These are phyloP conservation scores for Dactylellina parvicollis DNA, from an alignment of 2,329 filamentous ascomycete genomes.

Conservation along the genomic window DNA sequence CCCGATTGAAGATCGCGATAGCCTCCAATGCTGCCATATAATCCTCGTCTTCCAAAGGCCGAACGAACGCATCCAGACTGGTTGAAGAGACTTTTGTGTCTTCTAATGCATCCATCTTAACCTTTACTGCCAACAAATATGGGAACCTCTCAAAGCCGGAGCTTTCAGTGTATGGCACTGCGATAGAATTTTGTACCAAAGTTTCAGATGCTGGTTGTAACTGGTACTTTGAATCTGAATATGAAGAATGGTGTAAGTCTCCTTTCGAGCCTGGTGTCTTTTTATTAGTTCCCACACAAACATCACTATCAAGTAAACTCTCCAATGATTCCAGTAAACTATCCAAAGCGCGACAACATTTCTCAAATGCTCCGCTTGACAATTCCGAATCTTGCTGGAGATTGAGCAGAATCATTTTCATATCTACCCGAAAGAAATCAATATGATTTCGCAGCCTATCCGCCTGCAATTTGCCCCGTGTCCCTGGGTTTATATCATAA, in stretches of 20 bases:
- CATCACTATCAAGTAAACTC: background rate
- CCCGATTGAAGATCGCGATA: background rate
- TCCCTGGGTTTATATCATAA: background rate
- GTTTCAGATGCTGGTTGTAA: too few relatives aligned
- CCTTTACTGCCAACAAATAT: background rate
- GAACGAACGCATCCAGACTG: background rate
- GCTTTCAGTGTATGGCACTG: too few relatives aligned
- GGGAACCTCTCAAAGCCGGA: too few relatives aligned
- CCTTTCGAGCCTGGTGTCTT: too few relatives aligned
- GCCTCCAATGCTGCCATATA: background rate
- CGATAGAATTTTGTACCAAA: background rate
- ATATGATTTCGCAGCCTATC: slow-evolving; percentile 1
- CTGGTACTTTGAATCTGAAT: too few relatives aligned
- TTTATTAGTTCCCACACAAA: background rate
- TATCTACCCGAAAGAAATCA: slow-evolving; percentile 15
- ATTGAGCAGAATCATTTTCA: slow-evolving; percentile 4
- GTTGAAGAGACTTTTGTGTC: background rate
- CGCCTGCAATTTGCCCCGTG: background rate
- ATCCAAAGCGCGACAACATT: slow-evolving; percentile 1
- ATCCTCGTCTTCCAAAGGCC: background rate
- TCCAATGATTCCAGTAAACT: slow-evolving; percentile 2
- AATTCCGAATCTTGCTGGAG: slow-evolving; percentile 11
- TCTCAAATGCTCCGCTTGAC: background rate
- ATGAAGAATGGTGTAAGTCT: too few relatives aligned
- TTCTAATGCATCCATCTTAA: background rate